Base-by-base conservation (phyloP, 192 early-diverging fungal species). In the Coemansia sp. region DNA sequence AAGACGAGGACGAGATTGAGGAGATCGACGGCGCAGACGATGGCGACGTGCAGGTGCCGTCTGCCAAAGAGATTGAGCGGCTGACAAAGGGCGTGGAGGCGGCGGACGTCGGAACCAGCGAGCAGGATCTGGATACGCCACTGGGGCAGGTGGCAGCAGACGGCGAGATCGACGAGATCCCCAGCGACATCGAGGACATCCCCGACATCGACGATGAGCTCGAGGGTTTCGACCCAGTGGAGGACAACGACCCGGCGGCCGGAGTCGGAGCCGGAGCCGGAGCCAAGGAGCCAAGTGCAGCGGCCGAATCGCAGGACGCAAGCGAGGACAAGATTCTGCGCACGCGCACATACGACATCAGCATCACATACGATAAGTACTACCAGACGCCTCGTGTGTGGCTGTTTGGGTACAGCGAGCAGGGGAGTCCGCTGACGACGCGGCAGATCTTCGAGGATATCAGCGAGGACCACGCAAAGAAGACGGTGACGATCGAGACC, bases 321-420 rank as follows among this genome's bases (percentile, higher is more conserved):
- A 38, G 43, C 62, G 87, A 88, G 67, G 89, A 91, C 84, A 93
- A 93, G 73, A 91, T 93, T 69, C 79, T 93, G 64, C 88, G 86
- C 57, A 91, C 91, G 13, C 87, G 97, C 66, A 99, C 97, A 14
- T 99, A 99, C 69, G 97, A 99, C 81, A 87, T 99, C 34, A 93
- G 92, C 73, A 99, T 99, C 64, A 96, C 95, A n/a, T 99, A 99
- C 79, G 97, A 99, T 87, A 99, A 99, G 77, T 97, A 97, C 76
- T 98, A 97, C 75, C 95, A 97, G 80, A 99, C 97, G 7, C 97
- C 97, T 17, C 89, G 95, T 22, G 89, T 99, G 62, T 98, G 90
- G 89, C 85, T 99, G 59, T 96, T 92, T 86, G 97, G 97, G 13
- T 99, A 97, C 75, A 93, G 94, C 81, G 95, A 96, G 82, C 84